Conservation (phyloP, 768 basidiomycete genomes). For the Myochromella boudieri region DNA sequence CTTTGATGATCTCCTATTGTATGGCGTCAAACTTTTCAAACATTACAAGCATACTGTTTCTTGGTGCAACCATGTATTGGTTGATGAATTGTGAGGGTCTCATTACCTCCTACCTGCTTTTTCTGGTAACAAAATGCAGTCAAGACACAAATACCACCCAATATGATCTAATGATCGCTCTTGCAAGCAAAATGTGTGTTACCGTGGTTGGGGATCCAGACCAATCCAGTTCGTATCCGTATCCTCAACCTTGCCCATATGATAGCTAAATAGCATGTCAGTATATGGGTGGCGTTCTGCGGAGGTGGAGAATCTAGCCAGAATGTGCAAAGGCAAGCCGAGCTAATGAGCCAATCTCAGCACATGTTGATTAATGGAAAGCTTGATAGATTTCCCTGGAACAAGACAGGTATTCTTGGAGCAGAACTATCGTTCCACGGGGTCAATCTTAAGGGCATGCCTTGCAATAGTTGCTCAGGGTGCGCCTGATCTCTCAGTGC, state of each 20-base stretch:
- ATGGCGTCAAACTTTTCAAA: conserved; percentile 65
- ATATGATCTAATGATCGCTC: conserved; percentile 73
- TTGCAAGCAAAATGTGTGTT: conserved; percentile 57
- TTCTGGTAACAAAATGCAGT: conserved; percentile 25
- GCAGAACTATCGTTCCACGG: conserved; percentile 86
- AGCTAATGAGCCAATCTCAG: too few relatives aligned
- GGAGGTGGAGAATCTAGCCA: conserved; percentile 70
- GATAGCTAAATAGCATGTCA: conserved; percentile 21
- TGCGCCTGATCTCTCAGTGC: conserved; percentile 22
- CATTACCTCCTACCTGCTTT: not conserved
- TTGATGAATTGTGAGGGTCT: conserved; percentile 82
- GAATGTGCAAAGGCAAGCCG: conserved; percentile 61
- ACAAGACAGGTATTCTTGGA: conserved; percentile 75
- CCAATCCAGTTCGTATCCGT: conserved; percentile 64
- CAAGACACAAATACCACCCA: conserved; percentile 84
- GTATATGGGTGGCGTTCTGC: conserved; percentile 89
- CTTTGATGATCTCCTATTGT: conserved; percentile 83
- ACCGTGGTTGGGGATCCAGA: conserved; percentile 91
- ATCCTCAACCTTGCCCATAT: not conserved
- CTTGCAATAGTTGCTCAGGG: conserved; percentile 84
- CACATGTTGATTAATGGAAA: not conserved
- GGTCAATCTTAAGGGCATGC: conserved; percentile 68
- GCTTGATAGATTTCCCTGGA: conserved; percentile 55
- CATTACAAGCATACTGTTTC: conserved; percentile 44
- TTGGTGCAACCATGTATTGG: conserved; percentile 71